These are phyloP conservation scores for Rhodotorula sp. DNA, from an alignment of 1,284 basidiomycete genomes.

Conservation along the genomic window DNA sequence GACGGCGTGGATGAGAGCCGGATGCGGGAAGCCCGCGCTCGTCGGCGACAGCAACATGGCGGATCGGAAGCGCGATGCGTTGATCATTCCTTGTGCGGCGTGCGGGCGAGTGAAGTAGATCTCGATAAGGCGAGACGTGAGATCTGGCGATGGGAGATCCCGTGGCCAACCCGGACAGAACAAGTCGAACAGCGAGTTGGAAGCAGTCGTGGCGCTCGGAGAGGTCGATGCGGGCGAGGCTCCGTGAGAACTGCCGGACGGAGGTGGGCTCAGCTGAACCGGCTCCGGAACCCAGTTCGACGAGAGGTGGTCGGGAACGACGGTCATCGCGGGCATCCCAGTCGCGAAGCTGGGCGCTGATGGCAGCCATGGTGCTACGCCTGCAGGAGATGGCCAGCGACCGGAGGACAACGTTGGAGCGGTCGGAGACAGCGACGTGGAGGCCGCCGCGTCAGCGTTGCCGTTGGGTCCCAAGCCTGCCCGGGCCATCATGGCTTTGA, in stretches of 20 bases:
- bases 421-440: not conserved
- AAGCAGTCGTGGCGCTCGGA: not conserved
- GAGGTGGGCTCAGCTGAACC: not conserved
- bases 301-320: not conserved
- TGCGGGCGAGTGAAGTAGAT: slow-evolving; percentile 38
- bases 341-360: too few species aligned
- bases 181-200: slow-evolving; percentile 20
- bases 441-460: not conserved
- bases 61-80: slow-evolving; percentile 70
- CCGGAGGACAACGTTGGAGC: not conserved
- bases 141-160: slow-evolving; percentile 30
- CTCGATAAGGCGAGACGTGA: slow-evolving; percentile 38
- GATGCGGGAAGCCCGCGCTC: slow-evolving; percentile 73
- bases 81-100: slow-evolving; percentile 50
- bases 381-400: not conserved
- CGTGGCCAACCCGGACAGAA: slow-evolving; percentile 39
- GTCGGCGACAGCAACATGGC: slow-evolving; percentile 70
- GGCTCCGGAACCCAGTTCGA: not conserved
- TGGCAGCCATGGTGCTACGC: too few species aligned
- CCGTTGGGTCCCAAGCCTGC: not conserved
- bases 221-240: not conserved
- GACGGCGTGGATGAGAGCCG: slow-evolving; percentile 76
- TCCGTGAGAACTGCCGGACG: not conserved
- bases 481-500: slow-evolving; percentile 4
- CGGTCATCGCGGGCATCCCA: too few species aligned